These are phyloP conservation scores for Passiflora organensis DNA, from an alignment of 345 rosid genomes.

Conservation along the genomic window DNA sequence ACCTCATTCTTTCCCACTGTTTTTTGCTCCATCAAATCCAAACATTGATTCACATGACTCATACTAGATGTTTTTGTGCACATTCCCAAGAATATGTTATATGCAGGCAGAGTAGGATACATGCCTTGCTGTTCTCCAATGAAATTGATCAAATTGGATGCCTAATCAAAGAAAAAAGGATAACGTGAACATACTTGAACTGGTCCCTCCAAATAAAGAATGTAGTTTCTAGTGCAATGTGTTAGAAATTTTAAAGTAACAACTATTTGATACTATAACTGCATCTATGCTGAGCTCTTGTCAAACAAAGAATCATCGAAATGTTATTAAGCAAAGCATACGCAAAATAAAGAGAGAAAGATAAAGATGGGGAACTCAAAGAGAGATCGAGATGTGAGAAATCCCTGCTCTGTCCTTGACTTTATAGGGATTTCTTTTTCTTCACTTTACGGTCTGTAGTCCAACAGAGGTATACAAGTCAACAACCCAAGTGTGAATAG, in stretches of 20 bases:
- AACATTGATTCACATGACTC: conserved; percentile 49
- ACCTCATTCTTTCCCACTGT: conserved; percentile 64
- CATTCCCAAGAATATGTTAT: conserved; percentile 58
- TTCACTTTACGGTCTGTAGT: too few species aligned
- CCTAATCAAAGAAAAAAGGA: conserved; percentile 41
- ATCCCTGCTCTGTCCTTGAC: too few species aligned
- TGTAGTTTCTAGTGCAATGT: conserved; percentile 22
- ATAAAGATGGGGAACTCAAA: too few species aligned
- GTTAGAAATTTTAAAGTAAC: conserved; percentile 1
- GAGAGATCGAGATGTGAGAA: too few species aligned
- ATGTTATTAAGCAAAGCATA: background rate
- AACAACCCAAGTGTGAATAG: conserved; percentile 2
- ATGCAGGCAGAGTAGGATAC: conserved; percentile 41
- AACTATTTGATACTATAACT: conserved; percentile 5
- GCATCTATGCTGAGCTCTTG: conserved; percentile 1
- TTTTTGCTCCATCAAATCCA: conserved; percentile 71
- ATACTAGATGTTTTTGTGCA: conserved; percentile 36
- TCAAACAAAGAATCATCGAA: background rate
- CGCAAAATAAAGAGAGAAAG: too few species aligned
- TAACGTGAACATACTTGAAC: background rate
- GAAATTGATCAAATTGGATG: conserved; percentile 45
- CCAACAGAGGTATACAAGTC: conserved; percentile 3
- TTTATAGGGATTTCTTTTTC: too few species aligned
- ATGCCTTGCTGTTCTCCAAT: conserved; percentile 43
- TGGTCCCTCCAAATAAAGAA: conserved; percentile 8